A percentile compares a stretch with the other conserved stretches of the same genome.
phyloP scores from a whole-genome alignment of 495 filamentous ascomycete genomes.

The Lepidopterella palustris region DNA sequence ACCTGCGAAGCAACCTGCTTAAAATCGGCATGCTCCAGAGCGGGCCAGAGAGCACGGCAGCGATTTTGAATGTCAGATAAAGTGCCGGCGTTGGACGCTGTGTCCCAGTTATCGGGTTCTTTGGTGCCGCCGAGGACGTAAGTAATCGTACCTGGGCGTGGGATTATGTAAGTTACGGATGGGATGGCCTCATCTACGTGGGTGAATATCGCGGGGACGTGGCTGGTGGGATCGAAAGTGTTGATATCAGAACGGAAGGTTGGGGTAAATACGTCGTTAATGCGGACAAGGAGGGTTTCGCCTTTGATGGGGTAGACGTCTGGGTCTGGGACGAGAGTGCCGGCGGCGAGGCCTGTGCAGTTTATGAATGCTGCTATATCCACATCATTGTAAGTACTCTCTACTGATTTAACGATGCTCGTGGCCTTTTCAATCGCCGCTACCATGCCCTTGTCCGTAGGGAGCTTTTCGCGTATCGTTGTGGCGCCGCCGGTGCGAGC shows the following conservation, averaged over 20 bases:
- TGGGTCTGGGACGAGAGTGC: conserved; percentile 26
- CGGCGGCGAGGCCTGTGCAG: conserved; percentile 34
- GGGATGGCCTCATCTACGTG: not conserved
- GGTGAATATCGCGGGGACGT: not conserved
- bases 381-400: not conserved
- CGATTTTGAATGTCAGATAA: conserved; percentile 34
- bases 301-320: conserved; percentile 34
- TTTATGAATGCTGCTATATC: conserved; percentile 30
- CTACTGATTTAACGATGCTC: conserved; percentile 19
- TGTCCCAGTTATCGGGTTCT: conserved; percentile 33
- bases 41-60: conserved; percentile 33
- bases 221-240: not conserved
- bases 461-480: conserved; percentile 1
- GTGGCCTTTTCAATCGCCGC: conserved; percentile 9
- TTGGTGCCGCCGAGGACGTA: conserved; percentile 40
- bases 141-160: conserved; percentile 32
- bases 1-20: conserved; percentile 37
- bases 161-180: conserved; percentile 33
- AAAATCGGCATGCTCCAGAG: conserved; percentile 35
- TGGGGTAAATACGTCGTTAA: conserved; percentile 21
- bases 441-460: not conserved
- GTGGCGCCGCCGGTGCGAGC: conserved; percentile 5
- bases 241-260: not conserved
- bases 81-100: conserved; percentile 29
- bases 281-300: conserved; percentile 35